Evolutionary conservation across 1,284 basidiomycete species (phyloP).

Genomic region (Ganoderma multipileum): DNA sequence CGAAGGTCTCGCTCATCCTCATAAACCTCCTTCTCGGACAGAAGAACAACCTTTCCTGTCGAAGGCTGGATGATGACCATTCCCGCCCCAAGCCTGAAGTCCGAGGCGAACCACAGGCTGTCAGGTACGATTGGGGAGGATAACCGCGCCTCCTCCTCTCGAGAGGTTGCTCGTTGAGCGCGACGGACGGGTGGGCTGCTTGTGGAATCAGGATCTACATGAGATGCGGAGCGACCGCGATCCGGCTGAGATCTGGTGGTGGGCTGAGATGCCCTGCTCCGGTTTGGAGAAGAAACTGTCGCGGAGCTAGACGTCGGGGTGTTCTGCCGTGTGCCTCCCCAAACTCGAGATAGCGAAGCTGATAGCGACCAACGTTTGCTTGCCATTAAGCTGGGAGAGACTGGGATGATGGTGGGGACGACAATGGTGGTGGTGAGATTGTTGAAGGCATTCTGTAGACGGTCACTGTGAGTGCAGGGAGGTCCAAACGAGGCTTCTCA

Average conservation of each 20-base stretch:
- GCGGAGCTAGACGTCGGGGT: background rate
- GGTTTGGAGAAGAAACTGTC: background rate
- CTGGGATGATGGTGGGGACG: background rate
- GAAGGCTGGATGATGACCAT: slow-evolving; percentile 65
- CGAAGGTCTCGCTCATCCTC: background rate
- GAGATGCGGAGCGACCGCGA: background rate
- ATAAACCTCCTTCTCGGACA: slow-evolving; percentile 42
- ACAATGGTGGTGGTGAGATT: background rate
- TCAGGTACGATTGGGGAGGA: slow-evolving; percentile 44
- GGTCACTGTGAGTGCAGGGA: background rate
- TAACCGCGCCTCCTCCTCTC: slow-evolving; percentile 5
- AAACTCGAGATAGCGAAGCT: background rate
- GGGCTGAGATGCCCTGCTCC: background rate
- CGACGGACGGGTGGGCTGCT: background rate
- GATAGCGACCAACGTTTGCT: background rate
- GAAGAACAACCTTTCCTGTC: slow-evolving; percentile 47
- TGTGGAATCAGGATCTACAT: background rate
- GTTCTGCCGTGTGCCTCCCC: background rate
- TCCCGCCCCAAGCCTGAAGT: slow-evolving; percentile 64
- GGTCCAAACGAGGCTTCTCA: background rate
- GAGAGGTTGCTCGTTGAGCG: background rate
- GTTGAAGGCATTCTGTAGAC: background rate
- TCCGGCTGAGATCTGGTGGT: background rate
- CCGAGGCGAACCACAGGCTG: slow-evolving; percentile 51
- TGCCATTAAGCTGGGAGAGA: background rate